These are phyloP conservation scores for Neurospora intermedia DNA, from an alignment of 495 filamentous ascomycete species.

Conservation along the genomic window DNA sequence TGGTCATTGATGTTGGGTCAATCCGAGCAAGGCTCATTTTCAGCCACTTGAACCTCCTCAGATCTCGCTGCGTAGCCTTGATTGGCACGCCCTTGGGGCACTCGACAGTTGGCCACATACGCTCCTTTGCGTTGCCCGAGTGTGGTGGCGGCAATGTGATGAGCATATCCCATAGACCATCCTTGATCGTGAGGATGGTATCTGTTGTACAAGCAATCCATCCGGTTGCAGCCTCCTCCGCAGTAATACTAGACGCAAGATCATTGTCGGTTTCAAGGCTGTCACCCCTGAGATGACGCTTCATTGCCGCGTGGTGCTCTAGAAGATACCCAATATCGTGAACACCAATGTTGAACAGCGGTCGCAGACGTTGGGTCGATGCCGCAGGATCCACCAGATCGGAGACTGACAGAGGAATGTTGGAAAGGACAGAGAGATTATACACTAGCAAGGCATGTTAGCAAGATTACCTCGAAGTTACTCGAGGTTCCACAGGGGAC, in stretches of 20 bases:
- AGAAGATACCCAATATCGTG: constrained; percentile 80
- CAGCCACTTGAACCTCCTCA: constrained; percentile 68
- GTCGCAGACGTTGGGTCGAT: constrained; percentile 56
- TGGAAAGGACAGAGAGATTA: constrained; percentile 81
- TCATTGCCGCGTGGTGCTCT: constrained; percentile 34
- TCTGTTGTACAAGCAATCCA: constrained; percentile 97
- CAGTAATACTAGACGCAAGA: background rate
- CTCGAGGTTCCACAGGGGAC: constrained; percentile 3
- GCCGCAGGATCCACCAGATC: constrained; percentile 52
- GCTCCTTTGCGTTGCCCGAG: constrained; percentile 40
- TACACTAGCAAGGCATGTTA: constrained; percentile 53
- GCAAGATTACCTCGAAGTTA: background rate
- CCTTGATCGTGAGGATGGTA: constrained; percentile 75
- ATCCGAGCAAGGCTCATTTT: constrained; percentile 51
- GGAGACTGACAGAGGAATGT: constrained; percentile 53
- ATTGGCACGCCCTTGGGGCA: constrained; percentile 47
- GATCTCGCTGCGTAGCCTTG: constrained; percentile 86
- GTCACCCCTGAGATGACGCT: constrained; percentile 13
- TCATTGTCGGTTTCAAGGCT: constrained; percentile 8
- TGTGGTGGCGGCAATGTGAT: constrained; percentile 64
- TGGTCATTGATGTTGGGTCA: constrained; percentile 13
- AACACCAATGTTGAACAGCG: constrained; percentile 83
- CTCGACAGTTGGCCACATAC: constrained; percentile 67
- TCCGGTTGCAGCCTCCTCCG: constrained; percentile 46
- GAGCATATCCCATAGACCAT: constrained; percentile 75